These are phyloP conservation scores for Alternaria triticina DNA, from an alignment of 2,329 filamentous ascomycete genomes.

Conservation along the genomic window DNA sequence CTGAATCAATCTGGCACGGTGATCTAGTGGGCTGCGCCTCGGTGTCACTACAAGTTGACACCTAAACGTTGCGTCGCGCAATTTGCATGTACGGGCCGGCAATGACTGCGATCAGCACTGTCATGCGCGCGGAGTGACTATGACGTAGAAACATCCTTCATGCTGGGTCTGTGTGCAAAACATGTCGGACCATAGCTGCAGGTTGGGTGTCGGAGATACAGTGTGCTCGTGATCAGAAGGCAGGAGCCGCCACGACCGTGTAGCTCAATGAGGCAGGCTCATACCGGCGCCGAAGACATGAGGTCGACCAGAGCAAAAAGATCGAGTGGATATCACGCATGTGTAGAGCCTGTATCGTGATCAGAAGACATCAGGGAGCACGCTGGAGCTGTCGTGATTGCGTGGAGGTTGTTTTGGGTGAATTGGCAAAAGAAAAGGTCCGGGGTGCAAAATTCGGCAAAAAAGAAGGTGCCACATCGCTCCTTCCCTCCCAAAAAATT, in stretches of 20 bases:
- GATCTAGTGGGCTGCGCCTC: background rate
- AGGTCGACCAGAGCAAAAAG: background rate
- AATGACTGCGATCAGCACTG: background rate
- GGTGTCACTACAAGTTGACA: background rate
- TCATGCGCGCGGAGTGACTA: constrained; percentile 4
- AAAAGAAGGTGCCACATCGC: background rate
- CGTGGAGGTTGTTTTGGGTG: background rate
- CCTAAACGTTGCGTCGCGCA: background rate
- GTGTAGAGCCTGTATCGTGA: background rate
- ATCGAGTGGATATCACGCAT: background rate
- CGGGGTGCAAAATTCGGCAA: background rate
- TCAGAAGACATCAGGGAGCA: background rate
- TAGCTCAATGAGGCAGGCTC: background rate
- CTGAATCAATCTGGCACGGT: background rate
- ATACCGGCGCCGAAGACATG: background rate
- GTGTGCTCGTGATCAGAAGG: background rate
- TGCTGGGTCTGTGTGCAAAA: background rate
- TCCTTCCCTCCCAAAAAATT: background rate
- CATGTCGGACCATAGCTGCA: background rate
- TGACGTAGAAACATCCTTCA: background rate
- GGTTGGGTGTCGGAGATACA: no score
- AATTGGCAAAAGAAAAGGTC: background rate
- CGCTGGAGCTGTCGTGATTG: background rate
- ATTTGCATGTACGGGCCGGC: background rate
- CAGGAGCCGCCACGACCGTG: background rate